Base-by-base conservation (phyloP, 768 basidiomycete species). In the Royoungia palumana region DNA sequence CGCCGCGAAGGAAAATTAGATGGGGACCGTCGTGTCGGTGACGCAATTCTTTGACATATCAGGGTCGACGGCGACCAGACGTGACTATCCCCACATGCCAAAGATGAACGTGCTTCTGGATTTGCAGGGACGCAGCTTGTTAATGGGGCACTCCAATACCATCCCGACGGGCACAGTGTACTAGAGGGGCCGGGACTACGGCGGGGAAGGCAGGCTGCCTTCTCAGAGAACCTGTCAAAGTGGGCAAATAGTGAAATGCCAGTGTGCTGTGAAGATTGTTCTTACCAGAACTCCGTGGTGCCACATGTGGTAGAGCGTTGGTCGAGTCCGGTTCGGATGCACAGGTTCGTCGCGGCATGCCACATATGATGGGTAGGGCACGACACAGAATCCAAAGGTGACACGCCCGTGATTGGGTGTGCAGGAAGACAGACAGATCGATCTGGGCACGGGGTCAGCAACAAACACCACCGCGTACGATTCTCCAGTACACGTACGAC, bases 1-100 rank as follows among this genome's bases (percentile, higher is more conserved):
- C 64, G 67, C 13, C 70, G 59, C 16, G 69, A 56, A 20, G 45
- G 44, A 22, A 32, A 9, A n/a, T 37, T 21, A n/a, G 49, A 35
- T 11, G 35, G 24, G 8, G 48, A 32, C 5, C 43, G 37, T n/a
- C 41, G 55, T 16, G 59, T 53, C 42, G 60, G 71, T 24, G 57
- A 72, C 55, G 46, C 49, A 4, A 35, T 35, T 9, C 68, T 70
- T 39, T 70, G 60, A 58, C 79, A 80, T 47, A 71, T 77, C 49
- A 74, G 58, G 34, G 72, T 58, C 10, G 63, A 57, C 5, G 60
- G 42, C 43, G 67, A 67, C 83, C 81, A 85, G 19, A 56, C 53
- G 71, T 75, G 78, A 38, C 70, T 70, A 12, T 56, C 63, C 11
- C 56, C 60, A 65, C 82, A 84, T 49, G 35, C 36, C 35, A 24